Conservation (phyloP, 164 flowering plant genomes). For the Macadamia integrifolia region DNA sequence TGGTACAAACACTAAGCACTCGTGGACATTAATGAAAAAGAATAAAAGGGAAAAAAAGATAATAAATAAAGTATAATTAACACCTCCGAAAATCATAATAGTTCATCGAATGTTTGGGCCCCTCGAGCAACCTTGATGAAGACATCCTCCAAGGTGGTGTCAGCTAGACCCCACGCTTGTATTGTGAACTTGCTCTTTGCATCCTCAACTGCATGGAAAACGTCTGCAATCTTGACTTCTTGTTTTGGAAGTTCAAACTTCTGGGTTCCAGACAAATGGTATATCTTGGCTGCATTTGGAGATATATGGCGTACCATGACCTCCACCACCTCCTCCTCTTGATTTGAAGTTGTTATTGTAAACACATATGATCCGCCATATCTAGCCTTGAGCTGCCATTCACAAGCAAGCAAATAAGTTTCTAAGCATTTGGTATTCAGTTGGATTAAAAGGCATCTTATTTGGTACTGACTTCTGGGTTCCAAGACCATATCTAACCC, state of each 20-base stretch:
- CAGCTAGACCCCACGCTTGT: conserved; percentile 14
- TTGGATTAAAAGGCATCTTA: too few species aligned
- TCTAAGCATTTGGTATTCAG: too few species aligned
- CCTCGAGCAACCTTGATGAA: conserved; percentile 1
- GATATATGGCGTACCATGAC: not conserved
- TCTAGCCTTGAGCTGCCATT: conserved; percentile 77
- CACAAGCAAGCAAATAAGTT: not conserved
- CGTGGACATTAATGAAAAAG: too few species aligned
- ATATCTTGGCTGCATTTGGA: conserved; percentile 51
- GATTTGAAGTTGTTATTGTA: conserved; percentile 69
- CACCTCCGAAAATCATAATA: not conserved
- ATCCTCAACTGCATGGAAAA: conserved; percentile 70
- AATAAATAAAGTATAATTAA: not conserved
- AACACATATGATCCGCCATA: conserved; percentile 93
- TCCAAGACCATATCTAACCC: too few species aligned
- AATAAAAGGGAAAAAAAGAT: too few species aligned
- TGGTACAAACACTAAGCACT: not conserved
- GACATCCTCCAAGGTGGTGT: conserved; percentile 12
- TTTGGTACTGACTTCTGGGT: too few species aligned
- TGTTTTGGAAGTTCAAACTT: conserved; percentile 90
- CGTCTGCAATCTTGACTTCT: conserved; percentile 72
- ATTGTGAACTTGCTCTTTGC: not conserved
- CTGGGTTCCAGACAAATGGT: conserved; percentile 84
- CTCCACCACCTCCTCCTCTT: conserved; percentile 46
- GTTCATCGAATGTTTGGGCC: not conserved